A percentile compares a stretch with the other conserved stretches of the same genome.
These are phyloP conservation scores for Exophiala alcalophila DNA, from an alignment of 2,329 filamentous ascomycete genomes.

Conservation along the genomic window DNA sequence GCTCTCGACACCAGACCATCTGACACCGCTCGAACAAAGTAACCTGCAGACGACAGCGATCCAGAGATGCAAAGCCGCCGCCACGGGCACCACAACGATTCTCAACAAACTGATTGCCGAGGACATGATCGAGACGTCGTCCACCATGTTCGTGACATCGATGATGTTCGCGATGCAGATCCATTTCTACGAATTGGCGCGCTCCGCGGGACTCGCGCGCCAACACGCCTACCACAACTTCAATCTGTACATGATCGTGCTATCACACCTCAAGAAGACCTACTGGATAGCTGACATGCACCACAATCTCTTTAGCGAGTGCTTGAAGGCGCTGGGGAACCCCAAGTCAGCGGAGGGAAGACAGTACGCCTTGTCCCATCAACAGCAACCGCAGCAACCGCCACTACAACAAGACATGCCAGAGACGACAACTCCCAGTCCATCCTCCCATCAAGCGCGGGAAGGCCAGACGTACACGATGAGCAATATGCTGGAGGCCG, in stretches of 20 bases:
- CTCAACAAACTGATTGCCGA: constrained; percentile 30
- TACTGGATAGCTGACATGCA: constrained; percentile 23
- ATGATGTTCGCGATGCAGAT: constrained; percentile 23
- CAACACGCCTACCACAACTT: constrained; percentile 22
- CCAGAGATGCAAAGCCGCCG: constrained; percentile 31
- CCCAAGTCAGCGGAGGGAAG: background rate
- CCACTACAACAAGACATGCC: no score
- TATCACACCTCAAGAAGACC: constrained; percentile 21
- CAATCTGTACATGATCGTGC: constrained; percentile 21
- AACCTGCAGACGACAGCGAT: constrained; percentile 31
- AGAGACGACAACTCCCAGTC: no score
- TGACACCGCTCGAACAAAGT: constrained; percentile 15
- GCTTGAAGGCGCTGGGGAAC: constrained; percentile 16
- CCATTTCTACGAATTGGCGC: constrained; percentile 18
- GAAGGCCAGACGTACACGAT: constrained; percentile 1
- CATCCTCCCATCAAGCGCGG: constrained; percentile 2
- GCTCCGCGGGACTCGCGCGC: constrained; percentile 10
- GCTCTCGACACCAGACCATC: constrained; percentile 27
- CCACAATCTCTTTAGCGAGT: constrained; percentile 21
- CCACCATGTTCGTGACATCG: constrained; percentile 10
- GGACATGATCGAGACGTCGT: constrained; percentile 16
- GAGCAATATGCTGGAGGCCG: constrained; percentile 1
- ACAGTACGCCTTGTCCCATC: constrained; percentile 1
- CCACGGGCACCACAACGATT: constrained; percentile 32
- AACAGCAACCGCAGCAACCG: background rate